These are phyloP conservation scores for Xylariales sp. DNA, from an alignment of 2,329 filamentous ascomycete genomes.

Conservation along the genomic window DNA sequence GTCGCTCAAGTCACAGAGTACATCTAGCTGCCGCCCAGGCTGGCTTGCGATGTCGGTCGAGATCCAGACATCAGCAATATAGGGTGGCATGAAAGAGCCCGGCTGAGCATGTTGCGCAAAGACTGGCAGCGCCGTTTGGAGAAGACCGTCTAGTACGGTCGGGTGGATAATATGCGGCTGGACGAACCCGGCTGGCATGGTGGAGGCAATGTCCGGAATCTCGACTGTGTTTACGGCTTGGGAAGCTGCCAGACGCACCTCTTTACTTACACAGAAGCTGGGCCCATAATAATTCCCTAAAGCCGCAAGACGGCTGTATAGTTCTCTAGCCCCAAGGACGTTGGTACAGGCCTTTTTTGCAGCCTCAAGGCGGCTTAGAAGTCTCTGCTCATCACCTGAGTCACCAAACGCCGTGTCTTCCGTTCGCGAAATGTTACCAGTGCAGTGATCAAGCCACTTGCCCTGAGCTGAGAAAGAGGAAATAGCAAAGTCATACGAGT, in stretches of 20 bases:
- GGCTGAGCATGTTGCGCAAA: background rate
- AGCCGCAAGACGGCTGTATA: background rate
- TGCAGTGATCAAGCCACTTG: too few relatives aligned
- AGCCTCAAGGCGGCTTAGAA: too few relatives aligned
- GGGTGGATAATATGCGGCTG: background rate
- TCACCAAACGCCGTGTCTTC: too few relatives aligned
- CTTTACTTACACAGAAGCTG: background rate
- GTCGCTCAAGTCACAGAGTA: too few relatives aligned
- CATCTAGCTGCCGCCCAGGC: background rate
- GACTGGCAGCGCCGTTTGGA: conserved; percentile 1
- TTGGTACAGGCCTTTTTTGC: too few relatives aligned
- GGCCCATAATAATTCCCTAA: background rate
- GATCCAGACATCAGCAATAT: background rate
- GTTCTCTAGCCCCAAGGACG: too few relatives aligned
- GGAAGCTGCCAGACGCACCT: background rate
- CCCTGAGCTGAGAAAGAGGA: too few relatives aligned
- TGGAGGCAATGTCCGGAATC: background rate
- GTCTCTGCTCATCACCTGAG: too few relatives aligned
- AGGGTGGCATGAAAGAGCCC: background rate
- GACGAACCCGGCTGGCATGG: background rate
- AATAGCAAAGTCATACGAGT: too few relatives aligned
- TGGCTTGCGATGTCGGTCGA: background rate
- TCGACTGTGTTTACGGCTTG: background rate
- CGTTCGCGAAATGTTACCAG: too few relatives aligned
- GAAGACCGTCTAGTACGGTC: background rate